Evolutionary conservation across 1,284 basidiomycete genomes (phyloP), one percentile per base, ranked within the genome.

Genomic region (Phlebopus sp.): DNA sequence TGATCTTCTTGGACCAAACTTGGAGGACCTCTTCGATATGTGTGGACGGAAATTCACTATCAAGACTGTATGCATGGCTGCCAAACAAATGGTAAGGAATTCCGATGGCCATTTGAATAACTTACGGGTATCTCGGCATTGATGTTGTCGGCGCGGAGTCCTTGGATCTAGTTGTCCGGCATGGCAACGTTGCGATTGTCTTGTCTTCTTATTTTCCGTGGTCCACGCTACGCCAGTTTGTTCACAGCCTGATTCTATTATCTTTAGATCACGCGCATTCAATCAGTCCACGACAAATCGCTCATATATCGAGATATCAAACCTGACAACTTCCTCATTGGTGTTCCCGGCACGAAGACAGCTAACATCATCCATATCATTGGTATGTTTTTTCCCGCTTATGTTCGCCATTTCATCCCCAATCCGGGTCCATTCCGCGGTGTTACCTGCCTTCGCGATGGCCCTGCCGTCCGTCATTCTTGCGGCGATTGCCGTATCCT

Each of bases 221-320:
- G 14, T 39, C 36, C n/a, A 37, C 18, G 19, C 21, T 36, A n/a
- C 11, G 3, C 37, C 18, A 45, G 4, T 42, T 41, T 34, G 5
- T 31, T 35, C 9, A 40, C 51, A 13, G 19, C 18, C 41, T 59
- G 32, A 61, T 46, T 29, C 34, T 39, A 23, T 37, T 23, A 2
- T 9, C 36, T 48, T 36, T 64, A 96, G 92, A 90, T 99, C 64
- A 90, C 94, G 38, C 92, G 97, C 54, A 92, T 98, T 43, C 95
- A 99, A 73, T 88, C 95, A 59, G 90, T 98, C 55, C 96, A 99
- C 73, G 96, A 97, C 60, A 95, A 97, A 72, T 97, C 94, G 60
- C 86, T 98, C 68, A 97, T 99, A 60, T 97, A 98, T 75, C 92
- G 96, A 56, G 97, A 98, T 68, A 98, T 98, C 76, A 98, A 98